These are phyloP conservation scores for Penicillium sp. DNA, from an alignment of 2,329 filamentous ascomycete species.

Conservation along the genomic window DNA sequence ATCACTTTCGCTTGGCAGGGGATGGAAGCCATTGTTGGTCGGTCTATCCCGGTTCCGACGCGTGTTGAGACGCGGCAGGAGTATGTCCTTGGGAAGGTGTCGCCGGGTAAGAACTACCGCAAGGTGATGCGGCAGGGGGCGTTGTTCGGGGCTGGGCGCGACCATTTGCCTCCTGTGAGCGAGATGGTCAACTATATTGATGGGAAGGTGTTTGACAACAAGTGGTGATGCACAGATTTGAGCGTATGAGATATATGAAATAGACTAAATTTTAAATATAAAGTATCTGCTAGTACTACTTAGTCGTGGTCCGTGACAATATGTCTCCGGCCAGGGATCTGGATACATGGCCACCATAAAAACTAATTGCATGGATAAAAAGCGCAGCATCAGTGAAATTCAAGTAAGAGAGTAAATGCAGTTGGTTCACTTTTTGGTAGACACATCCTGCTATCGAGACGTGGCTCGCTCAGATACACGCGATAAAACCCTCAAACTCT, in stretches of 20 bases:
- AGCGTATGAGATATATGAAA: background rate
- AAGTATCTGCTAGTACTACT: background rate
- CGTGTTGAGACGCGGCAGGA: conserved; percentile 58
- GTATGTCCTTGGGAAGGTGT: conserved; percentile 61
- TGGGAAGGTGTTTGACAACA: conserved; percentile 55
- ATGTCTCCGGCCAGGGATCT: too few species aligned
- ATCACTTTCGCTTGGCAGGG: conserved; percentile 66
- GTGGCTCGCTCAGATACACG: too few species aligned
- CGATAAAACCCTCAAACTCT: too few species aligned
- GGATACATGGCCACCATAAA: too few species aligned
- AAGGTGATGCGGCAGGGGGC: conserved; percentile 58
- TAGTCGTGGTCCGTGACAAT: too few species aligned
- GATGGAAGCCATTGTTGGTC: conserved; percentile 63
- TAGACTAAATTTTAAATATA: background rate
- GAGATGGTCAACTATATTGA: conserved; percentile 58
- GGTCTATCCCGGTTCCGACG: conserved; percentile 60
- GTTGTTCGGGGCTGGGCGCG: conserved; percentile 53
- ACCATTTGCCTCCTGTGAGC: conserved; percentile 53
- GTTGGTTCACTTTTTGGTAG: too few species aligned
- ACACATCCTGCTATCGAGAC: too few species aligned
- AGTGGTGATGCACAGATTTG: conserved; percentile 37
- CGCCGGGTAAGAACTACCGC: conserved; percentile 60
- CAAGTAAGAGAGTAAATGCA: too few species aligned
- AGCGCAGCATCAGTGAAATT: too few species aligned
- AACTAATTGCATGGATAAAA: too few species aligned